Evolutionary conservation across 2,329 filamentous ascomycete genomes (phyloP), one percentile per base, ranked within the genome.

Genomic region (Xylariaceae sp.): DNA sequence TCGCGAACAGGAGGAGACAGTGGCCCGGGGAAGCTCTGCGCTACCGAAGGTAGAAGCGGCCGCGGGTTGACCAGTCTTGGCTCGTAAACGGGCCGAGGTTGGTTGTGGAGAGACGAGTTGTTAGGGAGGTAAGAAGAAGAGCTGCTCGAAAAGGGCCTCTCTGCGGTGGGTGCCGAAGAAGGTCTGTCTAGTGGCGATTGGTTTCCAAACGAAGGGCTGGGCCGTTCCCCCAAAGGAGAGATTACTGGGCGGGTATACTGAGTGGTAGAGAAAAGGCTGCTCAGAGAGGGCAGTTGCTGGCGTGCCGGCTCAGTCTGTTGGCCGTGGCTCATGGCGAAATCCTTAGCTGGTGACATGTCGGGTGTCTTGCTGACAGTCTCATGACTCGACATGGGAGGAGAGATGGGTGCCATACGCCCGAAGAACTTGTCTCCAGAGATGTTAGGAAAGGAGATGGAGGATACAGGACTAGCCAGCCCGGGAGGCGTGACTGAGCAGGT

Each of bases 331-430:
- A 75, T 74, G 63, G 77, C 75, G 55, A 70, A 66, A 53, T 70
- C 73, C 67, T 75, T 76, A 60, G 73, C 73, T 62, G 73, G 67
- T 65, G 74, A 74, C 76, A 79, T 76, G 60, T 78, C 76, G 71
- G 72, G 68, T 69, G 72, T 75, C 62, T 74, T 69, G 64, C 73
- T 70, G 6, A 35, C 34, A 63, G 76, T 78, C 59, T 82, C 82
- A 83, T 84, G 80, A 72, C 76, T 79, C 69, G 81, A 81, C 82
- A 84, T 85, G 66, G 80, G 79, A 70, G 81, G 77, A 63, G 81
- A 81, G 62, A 80, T 73, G 60, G 78, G 77, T 60, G 73, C 71
- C 62, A 72, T 70, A 54, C 74, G 73, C 55, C 74, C 75, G 77
- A 79, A 80, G 58, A 74, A 70, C 67, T 75, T 74, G 64, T 80